Evolutionary conservation across 495 filamentous ascomycete species (phyloP), one percentile per base, ranked within the genome.

Genomic region (Aspergillus sclerotiicarbonarius): DNA sequence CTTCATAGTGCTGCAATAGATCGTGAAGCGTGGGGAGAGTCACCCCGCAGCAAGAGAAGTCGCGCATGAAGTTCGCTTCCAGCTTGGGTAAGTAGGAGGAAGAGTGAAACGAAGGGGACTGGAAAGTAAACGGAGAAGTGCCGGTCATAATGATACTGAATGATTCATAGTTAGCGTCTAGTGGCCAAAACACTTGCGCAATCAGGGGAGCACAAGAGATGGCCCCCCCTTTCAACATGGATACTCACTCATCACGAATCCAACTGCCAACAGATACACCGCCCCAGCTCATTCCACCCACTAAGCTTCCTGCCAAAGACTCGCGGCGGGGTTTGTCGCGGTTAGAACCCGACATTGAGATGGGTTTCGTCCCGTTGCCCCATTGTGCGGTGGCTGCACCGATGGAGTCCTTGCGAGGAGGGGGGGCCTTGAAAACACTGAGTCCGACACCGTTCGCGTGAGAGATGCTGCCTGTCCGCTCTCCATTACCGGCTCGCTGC

Each of bases 21-120:
- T 98, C 94, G 70, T 98, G 94, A 59, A 98, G 82, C 9, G 91
- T 92, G 44, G 92, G 87, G 66, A 96, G 81, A 19, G 84, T 93
- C 61, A 87, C 76, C 62, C 89, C 91, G 75, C 94, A 98, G 78
- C 94, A 98, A 45, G 84, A 86, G 75, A 96, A 98, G 75, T 98
- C 91, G 64, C 85, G 86, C 90, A 97, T 92, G 69, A 96, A 98
- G 69, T 90, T 91, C 52, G 95, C 95, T 76, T 98, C 94, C 67
- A 98, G 83, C 72, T 97, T 98, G 7, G 94, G 94, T 41, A 98
- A 84, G 73, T 98, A 98, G 30, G 94, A 98, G 0, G 93, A 96
- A 8, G 94, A 98, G 67, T 98, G 95, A 64, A 88, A 97, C 8
- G 93, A 97, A 2, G 95, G 91, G 18, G 93, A 96, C 71, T 94